Evolutionary conservation across 2,329 filamentous ascomycete genomes (phyloP).

Genomic region (Aureobasidium lini): DNA sequence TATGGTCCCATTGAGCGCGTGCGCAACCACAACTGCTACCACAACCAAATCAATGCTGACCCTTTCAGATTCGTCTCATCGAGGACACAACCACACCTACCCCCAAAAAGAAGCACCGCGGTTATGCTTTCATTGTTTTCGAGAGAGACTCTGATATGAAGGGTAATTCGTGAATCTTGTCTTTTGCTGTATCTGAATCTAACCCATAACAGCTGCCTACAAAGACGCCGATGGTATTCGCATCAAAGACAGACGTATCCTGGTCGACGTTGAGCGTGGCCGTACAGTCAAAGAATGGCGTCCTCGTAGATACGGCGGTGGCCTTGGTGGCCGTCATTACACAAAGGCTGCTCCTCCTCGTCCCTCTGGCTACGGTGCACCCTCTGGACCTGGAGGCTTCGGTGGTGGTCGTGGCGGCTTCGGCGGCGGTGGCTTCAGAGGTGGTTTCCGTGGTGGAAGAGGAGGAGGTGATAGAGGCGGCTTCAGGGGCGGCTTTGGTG

Average conservation of each 20-base stretch:
- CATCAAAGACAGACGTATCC: conserved; percentile 84
- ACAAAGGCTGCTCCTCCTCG: conserved; percentile 71
- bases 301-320: conserved; percentile 83
- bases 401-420: conserved; percentile 44
- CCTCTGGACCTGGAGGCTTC: conserved; percentile 48
- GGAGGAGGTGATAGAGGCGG: conserved; percentile 18
- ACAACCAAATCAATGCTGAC: conserved; percentile 15
- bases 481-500: conserved; percentile 30
- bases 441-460: conserved; percentile 45
- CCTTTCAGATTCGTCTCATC: conserved; percentile 71
- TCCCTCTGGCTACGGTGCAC: conserved; percentile 56
- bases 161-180: conserved; percentile 55
- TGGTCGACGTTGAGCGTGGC: conserved; percentile 93
- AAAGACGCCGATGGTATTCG: conserved; percentile 79
- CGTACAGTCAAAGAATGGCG: conserved; percentile 92
- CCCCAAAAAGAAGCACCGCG: conserved; percentile 60
- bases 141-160: conserved; percentile 98
- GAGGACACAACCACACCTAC: conserved; percentile 41
- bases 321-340: conserved; percentile 85
- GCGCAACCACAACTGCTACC: conserved; percentile 32
- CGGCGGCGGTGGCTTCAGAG: conserved; percentile 36
- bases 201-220: conserved; percentile 70
- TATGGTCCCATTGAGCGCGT: conserved; percentile 92
- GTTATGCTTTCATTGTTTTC: conserved; percentile 95
- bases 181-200: conserved; percentile 20